These are phyloP conservation scores for Blastomyces emzantsi DNA, from an alignment of 2,329 filamentous ascomycete species.

Conservation along the genomic window DNA sequence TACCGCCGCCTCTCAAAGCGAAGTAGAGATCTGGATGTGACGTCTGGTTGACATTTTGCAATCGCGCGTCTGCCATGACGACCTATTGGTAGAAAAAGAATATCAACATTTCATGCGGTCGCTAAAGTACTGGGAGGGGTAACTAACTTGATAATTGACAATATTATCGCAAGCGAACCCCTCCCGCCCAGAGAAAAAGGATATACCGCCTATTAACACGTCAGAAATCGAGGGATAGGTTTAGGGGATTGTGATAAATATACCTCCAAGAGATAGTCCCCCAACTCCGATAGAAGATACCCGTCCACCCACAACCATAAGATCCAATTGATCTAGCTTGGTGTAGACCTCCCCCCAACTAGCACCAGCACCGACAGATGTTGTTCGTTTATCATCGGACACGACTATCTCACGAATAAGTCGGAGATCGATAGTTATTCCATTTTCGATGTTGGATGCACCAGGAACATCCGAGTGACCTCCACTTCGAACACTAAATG, in stretches of 20 bases:
- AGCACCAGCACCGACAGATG: conserved; percentile 24
- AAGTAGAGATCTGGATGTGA: conserved; percentile 42
- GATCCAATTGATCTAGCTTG: conserved; percentile 18
- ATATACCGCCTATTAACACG: conserved; percentile 31
- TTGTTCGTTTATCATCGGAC: conserved; percentile 21
- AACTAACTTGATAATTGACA: conserved; percentile 39
- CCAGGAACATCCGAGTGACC: conserved; percentile 33
- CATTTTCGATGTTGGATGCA: conserved; percentile 31
- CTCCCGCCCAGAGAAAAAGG: conserved; percentile 36
- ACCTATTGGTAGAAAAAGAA: conserved; percentile 4
- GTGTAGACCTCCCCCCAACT: conserved; percentile 27
- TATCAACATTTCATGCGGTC: background rate
- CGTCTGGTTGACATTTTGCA: conserved; percentile 36
- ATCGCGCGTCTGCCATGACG: conserved; percentile 41
- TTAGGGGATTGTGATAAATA: background rate
- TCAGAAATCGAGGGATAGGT: background rate
- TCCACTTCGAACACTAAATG: conserved; percentile 31
- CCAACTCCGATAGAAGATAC: conserved; percentile 25
- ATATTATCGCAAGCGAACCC: conserved; percentile 45
- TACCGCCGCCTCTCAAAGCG: conserved; percentile 46
- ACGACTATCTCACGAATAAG: conserved; percentile 24
- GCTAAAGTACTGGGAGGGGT: background rate
- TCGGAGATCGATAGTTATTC: conserved; percentile 36
- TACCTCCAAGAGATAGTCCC: conserved; percentile 30
- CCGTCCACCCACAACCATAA: conserved; percentile 25